Evolutionary conservation across 495 filamentous ascomycete species (phyloP).

Genomic region (Hypomontagnella submonticulosa): DNA sequence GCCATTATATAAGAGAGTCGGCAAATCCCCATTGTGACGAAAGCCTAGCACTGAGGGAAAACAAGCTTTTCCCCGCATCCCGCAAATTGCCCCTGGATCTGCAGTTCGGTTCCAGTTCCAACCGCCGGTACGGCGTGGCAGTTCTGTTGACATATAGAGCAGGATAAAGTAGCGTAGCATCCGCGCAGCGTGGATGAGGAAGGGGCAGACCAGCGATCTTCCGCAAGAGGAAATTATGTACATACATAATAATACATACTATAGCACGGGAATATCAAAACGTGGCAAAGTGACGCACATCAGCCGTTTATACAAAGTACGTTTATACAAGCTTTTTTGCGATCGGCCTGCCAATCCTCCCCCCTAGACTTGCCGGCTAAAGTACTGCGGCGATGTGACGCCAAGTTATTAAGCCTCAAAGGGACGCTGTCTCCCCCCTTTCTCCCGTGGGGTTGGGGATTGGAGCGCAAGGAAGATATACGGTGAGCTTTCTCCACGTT

Average conservation of each 20-base stretch:
- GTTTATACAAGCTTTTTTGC: conserved; percentile 7
- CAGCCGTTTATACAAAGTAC: conserved; percentile 36
- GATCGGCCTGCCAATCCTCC: conserved; percentile 16
- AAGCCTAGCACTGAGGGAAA: not conserved
- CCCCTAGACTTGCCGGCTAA: conserved; percentile 21
- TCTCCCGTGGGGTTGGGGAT: conserved; percentile 24
- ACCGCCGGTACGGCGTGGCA: not conserved
- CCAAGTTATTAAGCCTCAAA: conserved; percentile 15
- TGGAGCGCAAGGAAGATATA: conserved; percentile 12
- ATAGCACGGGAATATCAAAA: conserved; percentile 18
- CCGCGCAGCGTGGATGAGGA: not conserved
- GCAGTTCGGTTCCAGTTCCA: conserved; percentile 1
- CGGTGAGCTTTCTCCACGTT: conserved; percentile 3
- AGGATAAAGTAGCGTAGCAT: conserved; percentile 22
- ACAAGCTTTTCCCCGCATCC: conserved; percentile 40
- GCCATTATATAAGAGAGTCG: conserved; percentile 29
- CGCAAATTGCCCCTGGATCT: conserved; percentile 29
- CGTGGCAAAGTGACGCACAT: conserved; percentile 19
- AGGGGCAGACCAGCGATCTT: not conserved
- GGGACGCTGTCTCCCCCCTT: conserved; percentile 1
- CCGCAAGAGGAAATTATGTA: conserved; percentile 17
- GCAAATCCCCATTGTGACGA: conserved; percentile 22
- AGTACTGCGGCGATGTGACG: conserved; percentile 9
- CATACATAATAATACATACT: conserved; percentile 1
- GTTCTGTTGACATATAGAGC: conserved; percentile 8